Percentiles rank a stretch among this genome's conserved stretches.
Conservation (phyloP, 805 yeast species). For the Starmerella sirachaensis region DNA sequence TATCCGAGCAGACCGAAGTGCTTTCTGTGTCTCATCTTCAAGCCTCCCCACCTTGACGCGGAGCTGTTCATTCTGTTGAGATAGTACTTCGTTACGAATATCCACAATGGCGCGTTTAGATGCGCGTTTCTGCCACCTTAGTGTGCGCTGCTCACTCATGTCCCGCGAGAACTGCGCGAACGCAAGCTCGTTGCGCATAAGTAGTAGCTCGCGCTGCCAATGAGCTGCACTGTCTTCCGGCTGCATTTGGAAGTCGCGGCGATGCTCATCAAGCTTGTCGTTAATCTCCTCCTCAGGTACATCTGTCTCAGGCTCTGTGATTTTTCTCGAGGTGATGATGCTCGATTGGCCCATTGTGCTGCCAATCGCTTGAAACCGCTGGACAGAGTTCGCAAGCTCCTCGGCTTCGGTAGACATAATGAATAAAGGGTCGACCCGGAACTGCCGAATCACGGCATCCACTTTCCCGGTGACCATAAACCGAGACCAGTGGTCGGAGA, state of each 20-base stretch:
- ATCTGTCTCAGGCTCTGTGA: slow-evolving; percentile 2
- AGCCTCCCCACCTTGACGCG: slow-evolving; percentile 22
- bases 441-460: slow-evolving; percentile 27
- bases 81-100: slow-evolving; percentile 26
- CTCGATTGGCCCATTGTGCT: slow-evolving; percentile 31
- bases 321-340: slow-evolving; percentile 23
- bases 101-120: slow-evolving; percentile 24
- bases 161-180: slow-evolving; percentile 44
- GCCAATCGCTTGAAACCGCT: slow-evolving; percentile 27
- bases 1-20: slow-evolving; percentile 27
- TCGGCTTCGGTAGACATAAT: slow-evolving; percentile 30
- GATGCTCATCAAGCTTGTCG: slow-evolving; percentile 1
- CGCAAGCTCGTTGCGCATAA: slow-evolving; percentile 48
- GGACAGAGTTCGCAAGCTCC: slow-evolving; percentile 27
- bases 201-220: slow-evolving; percentile 41
- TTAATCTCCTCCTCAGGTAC: background rate
- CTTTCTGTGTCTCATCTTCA: slow-evolving; percentile 24
- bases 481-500: slow-evolving; percentile 29
- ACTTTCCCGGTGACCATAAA: slow-evolving; percentile 27
- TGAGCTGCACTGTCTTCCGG: slow-evolving; percentile 12
- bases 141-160: slow-evolving; percentile 33
- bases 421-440: slow-evolving; percentile 40
- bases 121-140: slow-evolving; percentile 28
- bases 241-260: background rate
- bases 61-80: slow-evolving; percentile 25